These are phyloP conservation scores for Halophytophthora polymorphica DNA, from an alignment of 352 stramenopile genomes.

Conservation along the genomic window DNA sequence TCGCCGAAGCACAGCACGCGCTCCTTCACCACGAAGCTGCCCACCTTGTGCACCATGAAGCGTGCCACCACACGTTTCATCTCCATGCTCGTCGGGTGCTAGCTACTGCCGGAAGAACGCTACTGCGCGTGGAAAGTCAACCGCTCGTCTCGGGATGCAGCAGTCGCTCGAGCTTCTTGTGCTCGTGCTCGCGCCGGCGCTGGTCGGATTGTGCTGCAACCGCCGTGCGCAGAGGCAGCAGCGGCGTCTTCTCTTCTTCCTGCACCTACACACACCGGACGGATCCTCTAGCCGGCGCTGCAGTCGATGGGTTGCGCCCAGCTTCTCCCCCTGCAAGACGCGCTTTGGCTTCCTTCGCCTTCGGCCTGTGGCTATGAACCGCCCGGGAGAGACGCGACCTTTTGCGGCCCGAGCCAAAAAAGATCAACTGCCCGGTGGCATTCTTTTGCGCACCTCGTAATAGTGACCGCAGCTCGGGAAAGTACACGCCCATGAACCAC, in stretches of 20 bases:
- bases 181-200: neutral
- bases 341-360: too few species aligned
- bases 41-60: constrained; percentile 85
- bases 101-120: neutral
- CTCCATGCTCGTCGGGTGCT: constrained; percentile 31
- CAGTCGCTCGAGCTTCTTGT: neutral
- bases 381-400: neutral
- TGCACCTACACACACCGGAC: too few species aligned
- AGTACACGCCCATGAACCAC: too few species aligned
- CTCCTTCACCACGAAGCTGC: constrained; percentile 82
- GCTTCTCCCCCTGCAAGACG: neutral
- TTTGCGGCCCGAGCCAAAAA: neutral
- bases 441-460: too few species aligned
- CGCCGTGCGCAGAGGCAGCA: neutral
- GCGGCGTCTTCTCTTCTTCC: neutral
- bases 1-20: constrained; percentile 79
- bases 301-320: neutral
- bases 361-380: too few species aligned
- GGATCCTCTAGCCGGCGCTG: neutral
- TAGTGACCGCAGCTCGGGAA: too few species aligned
- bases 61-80: constrained; percentile 59
- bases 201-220: neutral
- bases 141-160: neutral
- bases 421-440: neutral
- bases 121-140: neutral